Percentiles rank a stretch among this genome's conserved stretches.
Conservation (phyloP, 768 basidiomycete genomes). For the Pleurotus cornucopiae region DNA sequence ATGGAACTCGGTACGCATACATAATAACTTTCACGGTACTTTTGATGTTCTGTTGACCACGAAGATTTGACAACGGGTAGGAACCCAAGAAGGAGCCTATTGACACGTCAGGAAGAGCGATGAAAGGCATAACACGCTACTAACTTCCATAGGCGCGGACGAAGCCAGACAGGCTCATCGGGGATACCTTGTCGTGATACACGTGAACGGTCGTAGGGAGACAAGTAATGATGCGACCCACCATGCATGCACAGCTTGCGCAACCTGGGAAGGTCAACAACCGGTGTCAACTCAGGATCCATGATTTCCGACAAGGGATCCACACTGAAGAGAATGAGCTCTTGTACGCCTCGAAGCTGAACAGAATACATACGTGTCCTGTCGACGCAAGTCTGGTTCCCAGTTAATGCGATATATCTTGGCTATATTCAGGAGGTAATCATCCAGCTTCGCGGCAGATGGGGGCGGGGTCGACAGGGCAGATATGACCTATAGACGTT, state of each 20-base stretch:
- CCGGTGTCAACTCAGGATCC: slow-evolving; percentile 41
- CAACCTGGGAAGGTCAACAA: slow-evolving; percentile 53
- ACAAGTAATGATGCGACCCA: slow-evolving; percentile 23
- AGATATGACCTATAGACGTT: slow-evolving; percentile 38
- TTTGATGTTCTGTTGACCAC: slow-evolving; percentile 54
- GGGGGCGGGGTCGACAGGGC: slow-evolving; percentile 50
- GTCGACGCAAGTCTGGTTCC: slow-evolving; percentile 55
- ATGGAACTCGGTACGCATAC: slow-evolving; percentile 32
- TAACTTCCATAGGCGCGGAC: slow-evolving; percentile 77
- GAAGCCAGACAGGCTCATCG: slow-evolving; percentile 69
- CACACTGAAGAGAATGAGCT: slow-evolving; percentile 32
- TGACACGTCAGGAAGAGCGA: slow-evolving; percentile 5
- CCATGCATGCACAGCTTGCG: slow-evolving; percentile 59
- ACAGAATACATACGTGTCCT: slow-evolving; percentile 50
- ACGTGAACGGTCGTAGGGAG: not conserved
- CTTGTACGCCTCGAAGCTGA: too few species aligned
- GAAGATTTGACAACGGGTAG: slow-evolving; percentile 51
- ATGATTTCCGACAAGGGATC: slow-evolving; percentile 57
- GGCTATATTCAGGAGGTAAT: slow-evolving; percentile 51
- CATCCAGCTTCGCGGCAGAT: slow-evolving; percentile 52
- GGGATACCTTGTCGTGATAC: slow-evolving; percentile 52
- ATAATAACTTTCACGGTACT: slow-evolving; percentile 70
- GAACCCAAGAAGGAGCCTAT: slow-evolving; percentile 60
- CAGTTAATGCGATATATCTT: slow-evolving; percentile 51
- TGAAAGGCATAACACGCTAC: slow-evolving; percentile 17